Evolutionary conservation across 108 stramenopile species (phyloP), one percentile per base, ranked within the genome.

Genomic region (Chaetoceros tenuissimus): DNA sequence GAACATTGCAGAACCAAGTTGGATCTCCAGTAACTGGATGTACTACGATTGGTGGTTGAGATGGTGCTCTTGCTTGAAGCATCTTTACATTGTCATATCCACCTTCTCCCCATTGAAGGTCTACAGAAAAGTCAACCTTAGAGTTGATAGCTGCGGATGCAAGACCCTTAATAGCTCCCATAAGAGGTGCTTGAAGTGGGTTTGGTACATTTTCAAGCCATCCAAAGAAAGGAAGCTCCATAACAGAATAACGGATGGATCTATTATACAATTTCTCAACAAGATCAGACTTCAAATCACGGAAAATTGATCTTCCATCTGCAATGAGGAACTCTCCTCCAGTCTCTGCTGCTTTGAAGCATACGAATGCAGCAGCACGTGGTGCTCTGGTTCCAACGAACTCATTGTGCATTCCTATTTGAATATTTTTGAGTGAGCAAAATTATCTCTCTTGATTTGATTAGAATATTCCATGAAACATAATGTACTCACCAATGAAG

Each of bases 1-100:
- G 92, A 19, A 94, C 88, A 65, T 94, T 89, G 59, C 88, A 94
- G 71, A 94, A 94, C 92, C 92, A 94, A 26, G 86, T 87, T 20
- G 92, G 86, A 49, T 87, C 92, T 28, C 84, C 82, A 16, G 87
- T 84, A 8, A 85, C 78, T 17, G 92, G 92, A 62, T 94, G 87
- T 0, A 74, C 30, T 19, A 94, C 84, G 69, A 89, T 87, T 1
- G 92, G 86, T 27, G 92, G 92, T 59, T 94, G 92, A 50, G 71
- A 59, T 2, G 87, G 88, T 18, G 92, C 87, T 3, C 87, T 67
- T 24, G 88, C 92, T 68, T 89, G 92, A 57, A 94, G 71, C 82
- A 89, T 83, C 55, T 69, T 64, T n/a, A 73, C 82, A 57, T 78
- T 80, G 68, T 89, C 92, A 59, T 94, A 89, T 55, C 81, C 92